A percentile compares a stretch with the other conserved stretches of the same genome.
These are phyloP conservation scores for Mycena sanguinolenta DNA, from an alignment of 768 basidiomycete genomes.

Conservation along the genomic window DNA sequence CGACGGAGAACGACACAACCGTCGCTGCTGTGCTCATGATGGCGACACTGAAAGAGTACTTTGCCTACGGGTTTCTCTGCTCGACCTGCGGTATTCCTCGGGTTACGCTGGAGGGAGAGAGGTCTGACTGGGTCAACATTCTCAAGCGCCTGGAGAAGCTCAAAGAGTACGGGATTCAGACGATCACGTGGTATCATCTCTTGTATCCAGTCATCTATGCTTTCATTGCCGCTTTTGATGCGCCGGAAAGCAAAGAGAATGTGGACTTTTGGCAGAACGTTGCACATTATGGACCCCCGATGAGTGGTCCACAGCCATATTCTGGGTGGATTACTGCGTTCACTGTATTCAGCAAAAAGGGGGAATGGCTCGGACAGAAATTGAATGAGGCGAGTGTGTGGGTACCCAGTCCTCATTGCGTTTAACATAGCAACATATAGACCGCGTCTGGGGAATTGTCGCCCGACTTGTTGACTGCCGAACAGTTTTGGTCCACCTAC, in stretches of 20 bases:
- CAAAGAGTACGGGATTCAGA: conserved; percentile 35
- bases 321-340: conserved; percentile 2
- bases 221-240: background rate
- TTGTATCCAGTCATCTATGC: conserved; percentile 35
- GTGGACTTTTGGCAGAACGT: background rate
- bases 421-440: background rate
- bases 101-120: conserved; percentile 40
- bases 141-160: conserved; percentile 39
- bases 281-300: background rate
- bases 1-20: conserved; percentile 41
- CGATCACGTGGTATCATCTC: conserved; percentile 33
- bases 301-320: background rate
- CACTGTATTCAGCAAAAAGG: background rate
- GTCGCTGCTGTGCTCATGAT: conserved; percentile 38
- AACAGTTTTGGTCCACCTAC: conserved; percentile 25
- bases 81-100: conserved; percentile 28
- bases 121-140: conserved; percentile 40
- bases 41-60: conserved; percentile 44
- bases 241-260: background rate
- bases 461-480: conserved; percentile 3
- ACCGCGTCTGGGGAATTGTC: background rate
- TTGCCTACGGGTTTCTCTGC: conserved; percentile 31
- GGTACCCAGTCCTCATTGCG: no score
- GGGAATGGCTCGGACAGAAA: background rate
- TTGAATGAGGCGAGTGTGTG: background rate